Evolutionary conservation across 208 protist species (phyloP), one percentile per base, ranked within the genome.

Genomic region (Porcisia hertigi): DNA sequence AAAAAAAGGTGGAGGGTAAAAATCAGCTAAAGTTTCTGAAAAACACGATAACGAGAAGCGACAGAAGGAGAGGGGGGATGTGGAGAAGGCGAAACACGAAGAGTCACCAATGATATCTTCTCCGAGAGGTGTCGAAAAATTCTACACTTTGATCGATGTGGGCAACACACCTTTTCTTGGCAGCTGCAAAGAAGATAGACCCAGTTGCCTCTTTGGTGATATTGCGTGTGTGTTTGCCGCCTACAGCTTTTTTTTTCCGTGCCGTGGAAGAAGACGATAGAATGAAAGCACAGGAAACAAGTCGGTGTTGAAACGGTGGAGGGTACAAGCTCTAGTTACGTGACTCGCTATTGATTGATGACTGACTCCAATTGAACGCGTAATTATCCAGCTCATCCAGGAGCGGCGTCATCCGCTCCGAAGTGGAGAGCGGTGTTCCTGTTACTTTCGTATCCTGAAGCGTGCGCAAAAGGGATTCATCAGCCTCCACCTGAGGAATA

Each of bases 311-410:
- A 20, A 74, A 53, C 69, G 49, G 47, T 65, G 73, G 75, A 71
- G 36, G 23, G 52, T 54, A 20, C 20, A 55, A 55, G 2, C 23
- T 11, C 65, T 84, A 76, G 8, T 54, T 71, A 0, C 66, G 65
- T 34, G 85, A 25, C 25, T 90, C 84, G 53, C 88, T 88, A 57
- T 78, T 81, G n/a, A 85, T 81, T 1, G 89, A 90, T 16, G 92
- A 92, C 45, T 81, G 78, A 72, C 82, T 92, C 41, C 84, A 89
- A 78, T 92, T 90, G 64, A 94, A 91, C 4, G 81, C 84, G 47
- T 93, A 86, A 53, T 88, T 78, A 62, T 93, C 89, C 20, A 93
- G 77, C 64, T 93, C 88, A 63, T 93, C 90, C n/a, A 96, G 80
- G 54, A 94, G 65, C 18, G 92, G 92, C 3, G 92, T 96, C 85